phyloP scores from a whole-genome alignment of 139 green algal species.

The Chlorella sp. region DNA sequence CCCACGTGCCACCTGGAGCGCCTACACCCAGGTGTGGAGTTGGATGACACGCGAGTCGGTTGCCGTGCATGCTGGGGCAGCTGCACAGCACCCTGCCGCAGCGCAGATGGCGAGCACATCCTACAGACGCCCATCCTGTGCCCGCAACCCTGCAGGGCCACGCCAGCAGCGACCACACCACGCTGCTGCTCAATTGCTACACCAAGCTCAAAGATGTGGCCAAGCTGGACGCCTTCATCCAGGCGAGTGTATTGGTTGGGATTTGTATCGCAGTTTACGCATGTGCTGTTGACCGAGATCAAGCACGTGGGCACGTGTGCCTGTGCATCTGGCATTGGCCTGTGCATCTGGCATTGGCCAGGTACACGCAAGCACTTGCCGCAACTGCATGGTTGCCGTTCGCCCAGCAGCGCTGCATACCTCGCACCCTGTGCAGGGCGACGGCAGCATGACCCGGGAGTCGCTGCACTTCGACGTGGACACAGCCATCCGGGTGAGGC shows the following conservation, averaged over 20 bases:
- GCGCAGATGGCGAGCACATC: too few species aligned
- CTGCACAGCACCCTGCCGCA: too few species aligned
- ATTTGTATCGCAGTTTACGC: too few species aligned
- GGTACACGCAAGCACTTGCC: too few species aligned
- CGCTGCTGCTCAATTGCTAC: constrained; percentile 97
- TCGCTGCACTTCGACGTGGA: constrained; percentile 83
- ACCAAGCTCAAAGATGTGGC: constrained; percentile 83
- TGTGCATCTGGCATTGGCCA: too few species aligned
- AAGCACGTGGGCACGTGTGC: too few species aligned
- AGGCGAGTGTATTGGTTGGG: background rate
- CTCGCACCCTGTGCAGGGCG: background rate
- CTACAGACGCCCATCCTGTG: background rate
- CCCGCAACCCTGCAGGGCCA: constrained; percentile 50
- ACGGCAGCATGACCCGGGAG: constrained; percentile 18
- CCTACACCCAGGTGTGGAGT: too few species aligned
- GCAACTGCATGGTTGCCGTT: too few species aligned
- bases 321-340: too few species aligned
- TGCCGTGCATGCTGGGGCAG: background rate
- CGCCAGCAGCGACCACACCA: constrained; percentile 91
- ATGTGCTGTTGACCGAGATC: too few species aligned
- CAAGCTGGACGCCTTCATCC: constrained; percentile 87
- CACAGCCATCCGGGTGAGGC: constrained; percentile 81
- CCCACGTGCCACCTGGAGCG: too few species aligned
- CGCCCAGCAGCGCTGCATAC: too few species aligned
- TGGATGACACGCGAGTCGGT: background rate